phyloP scores from a whole-genome alignment of 2,329 filamentous ascomycete genomes.

The Epichloe sp. region DNA sequence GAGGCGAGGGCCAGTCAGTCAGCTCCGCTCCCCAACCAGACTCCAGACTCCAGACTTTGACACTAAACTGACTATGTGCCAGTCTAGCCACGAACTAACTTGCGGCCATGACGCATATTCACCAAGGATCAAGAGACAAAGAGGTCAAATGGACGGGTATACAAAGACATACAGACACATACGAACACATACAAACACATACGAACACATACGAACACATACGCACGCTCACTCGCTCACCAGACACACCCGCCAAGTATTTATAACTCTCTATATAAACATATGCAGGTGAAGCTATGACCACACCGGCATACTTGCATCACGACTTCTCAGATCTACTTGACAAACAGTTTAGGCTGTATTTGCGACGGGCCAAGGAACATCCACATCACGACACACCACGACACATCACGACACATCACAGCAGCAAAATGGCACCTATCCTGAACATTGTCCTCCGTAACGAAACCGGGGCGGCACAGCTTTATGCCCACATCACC shows the following conservation, averaged over 20 bases:
- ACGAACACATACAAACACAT: no score
- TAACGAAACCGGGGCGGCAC: conserved; percentile 50
- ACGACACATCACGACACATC: no score
- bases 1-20: not conserved
- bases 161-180: no score
- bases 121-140: not conserved
- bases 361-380: no score
- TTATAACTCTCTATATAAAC: no score
- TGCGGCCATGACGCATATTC: not conserved
- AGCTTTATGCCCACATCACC: conserved; percentile 54
- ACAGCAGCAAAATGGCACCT: conserved; percentile 6
- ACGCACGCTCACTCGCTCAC: not conserved
- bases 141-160: not conserved
- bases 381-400: not conserved
- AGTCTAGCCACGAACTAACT: not conserved
- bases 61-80: not conserved
- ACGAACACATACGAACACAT: no score
- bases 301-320: not conserved
- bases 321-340: not conserved
- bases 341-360: no score
- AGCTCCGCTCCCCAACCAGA: not conserved
- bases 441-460: conserved; percentile 45
- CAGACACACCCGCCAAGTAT: not conserved
- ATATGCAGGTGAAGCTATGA: no score
- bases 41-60: not conserved